Evolutionary conservation across 768 basidiomycete species (phyloP), one percentile per base, ranked within the genome.

Genomic region (Leucocoprinus sp.): DNA sequence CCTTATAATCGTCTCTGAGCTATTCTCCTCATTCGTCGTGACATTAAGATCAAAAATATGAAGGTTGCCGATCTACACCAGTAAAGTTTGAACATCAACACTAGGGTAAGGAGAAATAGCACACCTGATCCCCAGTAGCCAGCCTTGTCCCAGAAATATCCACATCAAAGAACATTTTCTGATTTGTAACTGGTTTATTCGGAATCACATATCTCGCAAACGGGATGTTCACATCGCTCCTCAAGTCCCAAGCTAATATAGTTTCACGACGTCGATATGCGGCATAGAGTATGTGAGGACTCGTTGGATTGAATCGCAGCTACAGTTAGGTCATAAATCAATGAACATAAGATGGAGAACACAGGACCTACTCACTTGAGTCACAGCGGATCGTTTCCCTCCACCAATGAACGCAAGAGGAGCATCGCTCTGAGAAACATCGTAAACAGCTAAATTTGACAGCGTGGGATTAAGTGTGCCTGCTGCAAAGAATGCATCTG

Each of bases 231-330:
- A 72, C 55, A 59, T 83, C 72, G 2, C 74, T 67, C 0, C 92
- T 76, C 4, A 92, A 59, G 58, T 96, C 93, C 84, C 87, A 96
- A 44, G 75, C 69, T 55, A 81, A 83, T 18, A 95, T 70, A 2
- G 57, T 56, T 5, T 67, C 68, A n/a, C 67, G 67, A 9, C 84
- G 71, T 4, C 93, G 75, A 53, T 88, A 93, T 0, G 87, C 72
- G 0, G 85, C 84, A 50, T 87, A 95, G 21, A 97, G 60, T 1
- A 87, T 62, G 48, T 87, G 75, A 0, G 88, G 84, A 34, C 67
- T 64, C 15, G 65, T 63, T 0, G 88, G 87, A 55, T 93, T 84
- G 63, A 93, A 97, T 49, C 75, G 71, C 31, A 59, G 42, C 49
- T 57, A 29, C 18, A 12, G 46, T 34, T 48, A 29, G 24, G 43